Evolutionary conservation across 306 rosid genomes (phyloP).

Genomic region (Arachis stenosperma): DNA sequence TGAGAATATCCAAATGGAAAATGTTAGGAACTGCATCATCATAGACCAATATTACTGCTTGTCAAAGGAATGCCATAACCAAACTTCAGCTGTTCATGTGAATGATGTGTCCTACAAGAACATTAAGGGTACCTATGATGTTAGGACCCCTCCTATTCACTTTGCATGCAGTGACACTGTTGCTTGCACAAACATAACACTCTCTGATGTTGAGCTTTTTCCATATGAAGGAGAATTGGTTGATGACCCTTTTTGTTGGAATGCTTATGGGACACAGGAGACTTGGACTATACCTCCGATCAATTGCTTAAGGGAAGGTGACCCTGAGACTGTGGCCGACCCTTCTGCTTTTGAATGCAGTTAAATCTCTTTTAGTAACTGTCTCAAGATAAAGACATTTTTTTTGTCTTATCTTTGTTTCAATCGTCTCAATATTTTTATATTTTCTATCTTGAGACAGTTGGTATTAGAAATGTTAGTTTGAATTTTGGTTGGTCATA

Average conservation of each 20-base stretch:
- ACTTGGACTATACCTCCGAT: constrained; percentile 88
- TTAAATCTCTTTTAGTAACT: background rate
- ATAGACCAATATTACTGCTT: constrained; percentile 96
- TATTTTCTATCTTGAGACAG: no score
- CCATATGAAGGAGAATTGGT: constrained; percentile 81
- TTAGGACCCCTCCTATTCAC: constrained; percentile 81
- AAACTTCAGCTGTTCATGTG: constrained; percentile 86
- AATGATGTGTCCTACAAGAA: constrained; percentile 62
- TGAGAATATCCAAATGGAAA: constrained; percentile 85
- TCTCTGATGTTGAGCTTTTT: constrained; percentile 82
- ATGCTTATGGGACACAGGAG: constrained; percentile 83
- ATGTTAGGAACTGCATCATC: constrained; percentile 72
- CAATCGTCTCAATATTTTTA: no score
- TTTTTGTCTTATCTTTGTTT: no score
- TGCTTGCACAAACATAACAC: constrained; percentile 84
- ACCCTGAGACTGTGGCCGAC: constrained; percentile 57
- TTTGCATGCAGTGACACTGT: constrained; percentile 91
- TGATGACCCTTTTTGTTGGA: constrained; percentile 94
- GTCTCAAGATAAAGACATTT: no score
- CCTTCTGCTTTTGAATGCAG: constrained; percentile 58
- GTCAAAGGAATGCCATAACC: constrained; percentile 70
- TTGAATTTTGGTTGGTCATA: constrained; percentile 12
- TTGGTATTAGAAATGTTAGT: background rate
- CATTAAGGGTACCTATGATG: constrained; percentile 94
- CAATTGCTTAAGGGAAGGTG: constrained; percentile 75